Evolutionary conservation across 345 rosid genomes (phyloP).

Genomic region (Syzygium grande): DNA sequence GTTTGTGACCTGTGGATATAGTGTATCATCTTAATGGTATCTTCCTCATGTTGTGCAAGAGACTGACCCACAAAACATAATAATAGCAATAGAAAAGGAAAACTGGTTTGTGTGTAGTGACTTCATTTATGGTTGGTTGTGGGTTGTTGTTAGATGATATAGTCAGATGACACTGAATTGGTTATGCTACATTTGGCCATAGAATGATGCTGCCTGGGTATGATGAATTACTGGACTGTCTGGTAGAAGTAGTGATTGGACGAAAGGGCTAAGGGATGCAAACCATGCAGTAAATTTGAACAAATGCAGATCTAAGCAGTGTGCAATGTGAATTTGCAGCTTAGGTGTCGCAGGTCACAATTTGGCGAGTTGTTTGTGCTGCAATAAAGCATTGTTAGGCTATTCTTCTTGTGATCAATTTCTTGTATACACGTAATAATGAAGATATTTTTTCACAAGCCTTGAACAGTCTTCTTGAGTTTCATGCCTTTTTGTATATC

Average conservation of each 20-base stretch:
- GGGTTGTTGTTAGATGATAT: not conserved
- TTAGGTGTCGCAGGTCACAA: not conserved
- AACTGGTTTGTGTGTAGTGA: not conserved
- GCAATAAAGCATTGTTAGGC: not conserved
- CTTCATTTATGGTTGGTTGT: not conserved
- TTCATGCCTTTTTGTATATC: not conserved
- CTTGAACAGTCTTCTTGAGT: not conserved
- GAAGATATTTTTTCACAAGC: not conserved
- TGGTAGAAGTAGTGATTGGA: not conserved
- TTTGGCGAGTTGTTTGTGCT: not conserved
- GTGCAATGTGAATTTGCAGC: not conserved
- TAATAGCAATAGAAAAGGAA: not conserved
- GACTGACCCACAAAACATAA: not conserved
- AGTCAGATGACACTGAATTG: not conserved
- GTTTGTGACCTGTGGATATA: conserved; percentile 15
- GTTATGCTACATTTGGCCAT: not conserved
- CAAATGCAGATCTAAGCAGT: not conserved
- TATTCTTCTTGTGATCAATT: not conserved
- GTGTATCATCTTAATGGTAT: not conserved
- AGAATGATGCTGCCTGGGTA: not conserved
- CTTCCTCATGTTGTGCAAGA: not conserved
- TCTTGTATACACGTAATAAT: not conserved
- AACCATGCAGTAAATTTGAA: not conserved
- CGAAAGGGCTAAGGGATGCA: not conserved
- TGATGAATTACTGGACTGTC: not conserved